Conservation (phyloP, 345 rosid species). For the Litchi chinensis region DNA sequence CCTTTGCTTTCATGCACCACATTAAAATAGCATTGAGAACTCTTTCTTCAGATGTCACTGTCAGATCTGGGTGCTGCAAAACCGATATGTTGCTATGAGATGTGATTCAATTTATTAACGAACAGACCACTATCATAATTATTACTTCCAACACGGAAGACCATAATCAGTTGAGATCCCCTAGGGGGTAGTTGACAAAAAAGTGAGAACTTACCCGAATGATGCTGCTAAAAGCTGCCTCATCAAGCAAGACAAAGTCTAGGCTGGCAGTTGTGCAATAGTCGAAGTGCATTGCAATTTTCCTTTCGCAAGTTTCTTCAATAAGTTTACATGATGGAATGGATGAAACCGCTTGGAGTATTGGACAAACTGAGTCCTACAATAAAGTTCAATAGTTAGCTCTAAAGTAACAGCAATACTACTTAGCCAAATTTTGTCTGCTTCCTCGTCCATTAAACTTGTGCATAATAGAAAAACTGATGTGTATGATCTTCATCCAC, state of each 20-base stretch:
- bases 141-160: slow-evolving; percentile 9
- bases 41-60: slow-evolving; percentile 92
- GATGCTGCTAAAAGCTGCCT: slow-evolving; percentile 64
- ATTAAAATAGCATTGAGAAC: slow-evolving; percentile 83
- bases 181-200: not conserved
- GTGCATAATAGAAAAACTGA: slow-evolving; percentile 90
- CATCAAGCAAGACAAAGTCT: slow-evolving; percentile 80
- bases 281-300: slow-evolving; percentile 87
- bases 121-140: slow-evolving; percentile 10
- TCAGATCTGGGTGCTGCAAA: slow-evolving; percentile 89
- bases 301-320: slow-evolving; percentile 86
- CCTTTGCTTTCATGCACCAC: slow-evolving; percentile 85
- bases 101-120: not conserved
- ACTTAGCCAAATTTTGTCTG: slow-evolving; percentile 75
- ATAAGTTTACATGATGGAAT: slow-evolving; percentile 88
- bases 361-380: slow-evolving; percentile 96
- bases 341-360: slow-evolving; percentile 76
- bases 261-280: slow-evolving; percentile 84
- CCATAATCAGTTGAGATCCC: not conserved
- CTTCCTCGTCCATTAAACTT: slow-evolving; percentile 93
- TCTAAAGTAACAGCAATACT: slow-evolving; percentile 47
- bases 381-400: slow-evolving; percentile 89
- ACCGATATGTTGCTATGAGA: slow-evolving; percentile 29
- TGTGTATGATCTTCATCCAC: slow-evolving; percentile 87
- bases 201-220: slow-evolving; percentile 63